Conservation (phyloP, 371 early-diverging fungal species). For the Mucor piriformis region DNA sequence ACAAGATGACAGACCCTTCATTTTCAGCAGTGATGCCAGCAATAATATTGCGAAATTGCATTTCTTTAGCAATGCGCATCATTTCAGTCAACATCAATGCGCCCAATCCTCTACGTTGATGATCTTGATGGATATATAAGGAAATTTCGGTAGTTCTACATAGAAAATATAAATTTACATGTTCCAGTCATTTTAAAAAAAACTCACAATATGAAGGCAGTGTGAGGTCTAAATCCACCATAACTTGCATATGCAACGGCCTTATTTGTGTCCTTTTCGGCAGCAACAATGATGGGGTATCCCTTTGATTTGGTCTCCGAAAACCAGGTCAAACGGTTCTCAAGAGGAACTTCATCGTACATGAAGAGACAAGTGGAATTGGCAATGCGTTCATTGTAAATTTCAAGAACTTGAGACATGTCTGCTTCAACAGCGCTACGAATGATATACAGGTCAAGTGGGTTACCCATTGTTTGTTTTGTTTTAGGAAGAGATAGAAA, state of each 20-base stretch:
- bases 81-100: constrained; percentile 35
- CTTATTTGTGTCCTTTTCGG: constrained; percentile 34
- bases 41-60: constrained; percentile 38
- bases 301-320: constrained; percentile 31
- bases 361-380: constrained; percentile 55
- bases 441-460: constrained; percentile 36
- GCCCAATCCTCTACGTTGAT: constrained; percentile 50
- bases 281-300: constrained; percentile 51
- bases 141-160: constrained; percentile 49
- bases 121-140: constrained; percentile 42
- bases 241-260: constrained; percentile 41
- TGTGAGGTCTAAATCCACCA: constrained; percentile 41
- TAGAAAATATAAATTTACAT: neutral
- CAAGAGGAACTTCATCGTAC: constrained; percentile 42
- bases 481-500: neutral
- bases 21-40: constrained; percentile 53
- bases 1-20: constrained; percentile 35
- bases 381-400: constrained; percentile 52
- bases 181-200: no score
- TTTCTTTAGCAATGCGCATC: constrained; percentile 35
- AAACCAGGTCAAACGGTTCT: constrained; percentile 45
- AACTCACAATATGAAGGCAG: constrained; percentile 44
- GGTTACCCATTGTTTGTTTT: constrained; percentile 14
- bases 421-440: constrained; percentile 42
- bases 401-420: constrained; percentile 39